A percentile compares a stretch with the other conserved stretches of the same genome.
Conservation (phyloP, 371 early-diverging fungal species). For the Rhizoclosmatium hyalinum region DNA sequence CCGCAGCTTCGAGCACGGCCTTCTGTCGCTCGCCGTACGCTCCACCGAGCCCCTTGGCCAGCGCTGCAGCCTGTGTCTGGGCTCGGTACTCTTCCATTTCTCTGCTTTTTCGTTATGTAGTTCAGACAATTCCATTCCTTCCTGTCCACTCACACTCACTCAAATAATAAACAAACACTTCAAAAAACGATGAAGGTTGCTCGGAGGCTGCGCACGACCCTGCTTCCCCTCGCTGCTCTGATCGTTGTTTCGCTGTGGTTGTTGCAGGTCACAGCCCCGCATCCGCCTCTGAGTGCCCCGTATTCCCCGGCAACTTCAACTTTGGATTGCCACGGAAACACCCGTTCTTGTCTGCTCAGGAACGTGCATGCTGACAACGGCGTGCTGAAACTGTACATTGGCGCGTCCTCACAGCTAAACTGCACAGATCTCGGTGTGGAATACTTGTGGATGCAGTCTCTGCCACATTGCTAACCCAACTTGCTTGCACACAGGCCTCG, state of each 20-base stretch:
- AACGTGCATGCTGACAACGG: slow-evolving; percentile 33
- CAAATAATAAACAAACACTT: background rate
- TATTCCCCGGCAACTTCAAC: slow-evolving; percentile 8
- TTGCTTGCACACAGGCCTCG: background rate
- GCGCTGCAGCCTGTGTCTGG: background rate
- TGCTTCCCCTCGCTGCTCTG: background rate
- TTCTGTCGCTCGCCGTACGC: background rate
- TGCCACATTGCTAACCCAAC: background rate
- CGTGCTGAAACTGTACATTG: slow-evolving; percentile 26
- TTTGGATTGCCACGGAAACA: slow-evolving; percentile 24
- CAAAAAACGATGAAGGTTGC: background rate
- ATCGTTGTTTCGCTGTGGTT: background rate
- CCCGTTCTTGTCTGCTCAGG: slow-evolving; percentile 31
- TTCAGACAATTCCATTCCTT: background rate
- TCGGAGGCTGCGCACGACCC: background rate
- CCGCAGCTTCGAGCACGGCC: slow-evolving; percentile 16
- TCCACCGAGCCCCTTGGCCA: background rate
- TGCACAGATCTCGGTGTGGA: background rate
- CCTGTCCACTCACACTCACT: background rate
- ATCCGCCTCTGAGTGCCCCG: background rate
- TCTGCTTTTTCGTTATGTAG: background rate
- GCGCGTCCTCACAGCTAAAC: background rate
- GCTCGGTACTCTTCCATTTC: background rate
- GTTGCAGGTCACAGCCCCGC: background rate
- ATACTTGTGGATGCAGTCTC: background rate